phyloP scores from a whole-genome alignment of 2,329 filamentous ascomycete genomes.

The Sphaerulina populicola region DNA sequence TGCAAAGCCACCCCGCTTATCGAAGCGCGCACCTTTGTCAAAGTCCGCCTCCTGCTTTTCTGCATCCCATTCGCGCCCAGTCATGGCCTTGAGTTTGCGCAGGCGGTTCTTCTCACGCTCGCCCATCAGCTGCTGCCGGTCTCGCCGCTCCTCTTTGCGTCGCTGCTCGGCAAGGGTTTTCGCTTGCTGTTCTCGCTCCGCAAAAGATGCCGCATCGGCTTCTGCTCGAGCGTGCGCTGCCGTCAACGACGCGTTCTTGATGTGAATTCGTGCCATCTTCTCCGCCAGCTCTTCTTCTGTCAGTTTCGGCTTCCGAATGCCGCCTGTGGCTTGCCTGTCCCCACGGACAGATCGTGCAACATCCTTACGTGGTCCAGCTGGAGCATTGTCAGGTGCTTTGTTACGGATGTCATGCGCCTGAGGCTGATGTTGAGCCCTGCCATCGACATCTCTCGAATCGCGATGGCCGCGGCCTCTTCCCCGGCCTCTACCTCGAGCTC shows the following conservation, averaged over 20 bases:
- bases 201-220: constrained; percentile 57
- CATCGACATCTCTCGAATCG: constrained; percentile 8
- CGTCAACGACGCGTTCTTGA: constrained; percentile 52
- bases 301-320: constrained; percentile 47
- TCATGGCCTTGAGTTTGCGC: constrained; percentile 51
- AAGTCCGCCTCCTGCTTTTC: constrained; percentile 52
- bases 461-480: constrained; percentile 20
- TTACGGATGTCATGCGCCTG: constrained; percentile 7
- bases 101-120: constrained; percentile 54
- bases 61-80: constrained; percentile 55
- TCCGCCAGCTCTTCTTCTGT: constrained; percentile 56
- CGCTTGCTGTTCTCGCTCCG: constrained; percentile 54
- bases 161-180: constrained; percentile 42
- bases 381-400: constrained; percentile 20
- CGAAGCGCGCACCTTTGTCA: constrained; percentile 21
- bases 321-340: constrained; percentile 33
- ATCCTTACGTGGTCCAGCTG: constrained; percentile 21
- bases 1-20: constrained; percentile 24
- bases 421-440: not conserved
- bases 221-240: constrained; percentile 58
- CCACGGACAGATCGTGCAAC: constrained; percentile 28
- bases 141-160: constrained; percentile 44
- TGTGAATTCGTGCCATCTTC: constrained; percentile 53
- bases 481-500: constrained; percentile 10
- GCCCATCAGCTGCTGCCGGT: constrained; percentile 52